Base-by-base conservation (phyloP, 2,329 filamentous ascomycete species). In the Polychaeton citri region DNA sequence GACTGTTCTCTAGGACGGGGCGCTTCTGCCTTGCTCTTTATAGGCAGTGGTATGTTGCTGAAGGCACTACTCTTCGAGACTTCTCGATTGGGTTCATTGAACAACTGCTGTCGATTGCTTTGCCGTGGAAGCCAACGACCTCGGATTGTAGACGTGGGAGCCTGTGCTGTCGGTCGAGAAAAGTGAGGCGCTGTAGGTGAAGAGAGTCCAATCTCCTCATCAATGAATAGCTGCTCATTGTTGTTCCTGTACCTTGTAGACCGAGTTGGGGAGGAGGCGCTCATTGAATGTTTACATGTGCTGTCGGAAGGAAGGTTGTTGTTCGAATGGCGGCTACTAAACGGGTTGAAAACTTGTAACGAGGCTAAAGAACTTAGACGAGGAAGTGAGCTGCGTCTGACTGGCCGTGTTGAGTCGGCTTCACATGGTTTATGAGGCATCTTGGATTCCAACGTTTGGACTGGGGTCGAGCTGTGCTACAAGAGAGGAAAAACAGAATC, bases 11-110 rank as follows among this genome's bases (percentile, higher is more conserved):
- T n/a, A n/a, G n/a, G n/a, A n/a, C n/a, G n/a, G n/a, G n/a, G n/a
- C n/a, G 24, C 12, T 28, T 12, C 7, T 4, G 24, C 24, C 24
- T 28, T 28, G 4, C 5, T 7, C 15, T 28, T 28, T 7, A 28
- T 44, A 1, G 53, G 52, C n/a, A 54, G 28, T 4, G 52, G 49
- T 13, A 59, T 43, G 35, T 57, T 56, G 41, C 55, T 57, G 37
- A 58, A 54, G 6, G 55, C 58, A 18, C 49, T 44, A 39, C 55
- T 57, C 32, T 52, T 45, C 19, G 54, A 52, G 45, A 59, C 50
- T 10, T 50, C 49, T 3, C 48, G 49, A 33, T 49, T 44, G 9
- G 54, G 48, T 30, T 57, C 49, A 34, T 57, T 50, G 5, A 49
- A 48, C 15, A 55, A 37, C 26, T 51, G 48, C 21, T 55, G 43